Base-by-base conservation (phyloP, 208 protist species). In the Trypanosoma melophagium region DNA sequence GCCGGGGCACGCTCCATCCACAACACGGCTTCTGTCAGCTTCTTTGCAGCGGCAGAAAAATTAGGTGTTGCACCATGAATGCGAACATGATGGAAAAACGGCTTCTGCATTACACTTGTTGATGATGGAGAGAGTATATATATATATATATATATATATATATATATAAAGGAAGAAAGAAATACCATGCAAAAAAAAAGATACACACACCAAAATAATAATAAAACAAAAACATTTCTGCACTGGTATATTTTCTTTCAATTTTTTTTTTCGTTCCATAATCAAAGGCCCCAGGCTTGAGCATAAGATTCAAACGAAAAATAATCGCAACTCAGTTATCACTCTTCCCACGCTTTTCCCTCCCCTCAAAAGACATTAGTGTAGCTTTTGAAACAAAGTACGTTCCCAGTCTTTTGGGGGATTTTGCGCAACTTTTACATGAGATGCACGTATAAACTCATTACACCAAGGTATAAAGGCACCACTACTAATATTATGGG, bases 11-110 rank as follows among this genome's bases (percentile, higher is more conserved):
- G 68, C 40, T 93, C 74, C 41, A 87, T 19, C 21, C 49, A 57
- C 42, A 94, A 62, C 28, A 86, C 42, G 1, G 76, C 63, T 44
- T 84, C 65, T 25, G 79, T 49, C 16, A 86, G 52, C 42, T 79
- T 56, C 10, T 62, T 22, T 9, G 81, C 59, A 16, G 44, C 72
- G 14, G 49, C 57, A 25, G 64, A 42, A n/a, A 94, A 76, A 2
- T 41, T 14, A 21, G 80, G 77, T 13, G 84, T 77, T 0, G 80
- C 71, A 13, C 83, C 78, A 22, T 53, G 42, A 22, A 94, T 49
- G 28, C 40, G 47, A n/a, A 91, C 60, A 28, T 66, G 42, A 19
- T 64, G 62, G 56, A 83, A 89, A 10, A 80, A 63, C 22, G 54
- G 63, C 19, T 31, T 44, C n/a, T 22, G 38, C 55, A 74, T 66